Evolutionary conservation across 257 asterid genomes (phyloP), one percentile per base, ranked within the genome.

Genomic region (Fraxinus quadrangulata): DNA sequence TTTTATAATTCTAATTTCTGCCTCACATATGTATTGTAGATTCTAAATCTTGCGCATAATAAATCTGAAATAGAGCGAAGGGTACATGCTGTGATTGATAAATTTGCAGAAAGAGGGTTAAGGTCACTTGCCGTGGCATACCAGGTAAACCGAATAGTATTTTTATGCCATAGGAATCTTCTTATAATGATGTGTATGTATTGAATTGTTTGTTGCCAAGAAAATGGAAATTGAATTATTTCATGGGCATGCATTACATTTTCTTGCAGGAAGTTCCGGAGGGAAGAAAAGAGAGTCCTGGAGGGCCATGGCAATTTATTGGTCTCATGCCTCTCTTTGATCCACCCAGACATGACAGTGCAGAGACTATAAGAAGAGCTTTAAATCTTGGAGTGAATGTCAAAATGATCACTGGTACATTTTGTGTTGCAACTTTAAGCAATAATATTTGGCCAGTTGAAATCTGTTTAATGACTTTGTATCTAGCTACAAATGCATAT

Each of bases 331-430:
- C 98, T 75, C 93, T 94, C 13, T 92, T 90, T 34, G 98, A 94
- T 84, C 98, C 98, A 72, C 98, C 98, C 23, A 88, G 97, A 85
- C 97, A 91, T 21, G 98, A 94, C 77, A 94, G 97, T 85, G 98
- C 97, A 17, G 97, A 90, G 77, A 94, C 98, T 70, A 94, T 94
- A 75, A 85, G 86, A 75, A 86, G 97, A 79, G 98, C 98, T 28
- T 80, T 94, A 39, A 84, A 89, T 84, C 98, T 94, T 75, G 98
- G 98, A 80, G 97, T 92, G 34, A 91, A 92, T 80, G 97, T 94
- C 63, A 94, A 94, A 85, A 92, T 94, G 98, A 92, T 94, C 71
- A 94, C 98, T 12, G 98, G 96, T 90, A 70, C 37, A 74, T n/a
- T 74, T 34, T 74, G 16, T n/a, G 47, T 16, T 37, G 26, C 63